A percentile compares a stretch with the other conserved stretches of the same genome.
Evolutionary conservation across 371 early-diverging fungal species (phyloP).

Genomic region (Mortierella sp.): DNA sequence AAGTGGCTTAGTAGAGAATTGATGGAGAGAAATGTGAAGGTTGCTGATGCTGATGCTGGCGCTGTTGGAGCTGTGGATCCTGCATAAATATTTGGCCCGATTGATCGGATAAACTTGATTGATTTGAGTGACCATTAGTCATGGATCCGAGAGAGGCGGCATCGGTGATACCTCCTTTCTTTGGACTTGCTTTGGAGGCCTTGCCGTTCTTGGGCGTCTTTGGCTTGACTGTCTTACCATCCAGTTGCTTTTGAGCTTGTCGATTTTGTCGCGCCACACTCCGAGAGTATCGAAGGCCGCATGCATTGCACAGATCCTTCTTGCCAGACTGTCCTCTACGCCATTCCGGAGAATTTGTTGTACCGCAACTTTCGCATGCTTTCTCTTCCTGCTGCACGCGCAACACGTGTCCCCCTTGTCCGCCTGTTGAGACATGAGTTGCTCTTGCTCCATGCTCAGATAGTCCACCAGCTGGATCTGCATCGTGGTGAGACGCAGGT

Average conservation of each 20-base stretch:
- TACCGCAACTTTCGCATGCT: conserved; percentile 76
- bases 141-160: background rate
- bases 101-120: background rate
- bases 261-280: conserved; percentile 72
- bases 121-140: background rate
- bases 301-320: conserved; percentile 85
- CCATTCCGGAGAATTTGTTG: conserved; percentile 83
- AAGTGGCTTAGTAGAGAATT: conserved; percentile 6
- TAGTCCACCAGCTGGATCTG: conserved; percentile 9
- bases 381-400: conserved; percentile 58
- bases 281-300: conserved; percentile 81
- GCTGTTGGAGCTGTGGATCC: conserved; percentile 19
- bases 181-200: conserved; percentile 14
- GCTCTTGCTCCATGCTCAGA: background rate
- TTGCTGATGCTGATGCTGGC: conserved; percentile 32
- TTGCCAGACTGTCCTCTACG: conserved; percentile 84
- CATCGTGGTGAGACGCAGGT: conserved; percentile 23
- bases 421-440: background rate
- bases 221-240: conserved; percentile 25
- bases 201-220: conserved; percentile 36
- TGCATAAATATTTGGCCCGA: conserved; percentile 10
- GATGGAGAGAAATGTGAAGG: conserved; percentile 13
- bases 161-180: conserved; percentile 8
- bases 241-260: conserved; percentile 53
- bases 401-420: conserved; percentile 32